Conservation (phyloP, 2,329 filamentous ascomycete species). For the Taxawa tesnikishii region DNA sequence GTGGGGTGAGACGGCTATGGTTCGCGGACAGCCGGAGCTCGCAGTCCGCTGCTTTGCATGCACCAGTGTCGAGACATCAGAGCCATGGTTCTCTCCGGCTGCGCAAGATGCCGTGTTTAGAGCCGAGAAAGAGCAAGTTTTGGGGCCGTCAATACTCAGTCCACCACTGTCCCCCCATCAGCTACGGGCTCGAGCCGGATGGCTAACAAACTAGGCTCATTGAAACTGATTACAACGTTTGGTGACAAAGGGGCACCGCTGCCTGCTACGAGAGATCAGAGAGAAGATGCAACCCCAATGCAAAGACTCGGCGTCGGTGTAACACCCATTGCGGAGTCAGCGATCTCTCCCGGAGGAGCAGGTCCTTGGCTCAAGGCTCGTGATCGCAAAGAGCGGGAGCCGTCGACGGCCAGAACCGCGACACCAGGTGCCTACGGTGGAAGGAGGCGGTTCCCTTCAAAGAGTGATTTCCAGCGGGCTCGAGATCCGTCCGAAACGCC, state of each 20-base stretch:
- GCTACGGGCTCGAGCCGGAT: slow-evolving; percentile 36
- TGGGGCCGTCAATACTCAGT: slow-evolving; percentile 37
- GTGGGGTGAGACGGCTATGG: slow-evolving; percentile 88
- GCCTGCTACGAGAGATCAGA: slow-evolving; percentile 38
- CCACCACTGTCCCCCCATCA: slow-evolving; percentile 64
- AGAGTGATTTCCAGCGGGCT: slow-evolving; percentile 17
- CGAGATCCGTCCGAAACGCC: slow-evolving; percentile 49
- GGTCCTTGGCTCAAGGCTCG: slow-evolving; percentile 23
- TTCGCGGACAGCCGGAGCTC: slow-evolving; percentile 75
- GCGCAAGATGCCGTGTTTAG: slow-evolving; percentile 49
- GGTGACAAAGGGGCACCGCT: slow-evolving; percentile 50
- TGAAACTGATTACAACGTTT: slow-evolving; percentile 89
- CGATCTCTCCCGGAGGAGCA: slow-evolving; percentile 51
- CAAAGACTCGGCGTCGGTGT: slow-evolving; percentile 51
- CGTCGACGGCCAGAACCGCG: slow-evolving; percentile 45
- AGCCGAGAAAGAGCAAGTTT: slow-evolving; percentile 36
- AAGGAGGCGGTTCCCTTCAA: slow-evolving; percentile 63
- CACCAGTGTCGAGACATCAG: slow-evolving; percentile 70
- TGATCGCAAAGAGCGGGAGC: slow-evolving; percentile 24
- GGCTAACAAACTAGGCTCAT: slow-evolving; percentile 65
- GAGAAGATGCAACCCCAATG: slow-evolving; percentile 53
- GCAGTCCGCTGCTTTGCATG: slow-evolving; percentile 91
- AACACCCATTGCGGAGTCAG: slow-evolving; percentile 68
- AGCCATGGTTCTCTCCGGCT: slow-evolving; percentile 79
- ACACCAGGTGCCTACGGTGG: slow-evolving; percentile 48